Percentiles rank a stretch among this genome's conserved stretches.
phyloP scores from a whole-genome alignment of 2,329 filamentous ascomycete species.

The Ambrosiella beaveri region DNA sequence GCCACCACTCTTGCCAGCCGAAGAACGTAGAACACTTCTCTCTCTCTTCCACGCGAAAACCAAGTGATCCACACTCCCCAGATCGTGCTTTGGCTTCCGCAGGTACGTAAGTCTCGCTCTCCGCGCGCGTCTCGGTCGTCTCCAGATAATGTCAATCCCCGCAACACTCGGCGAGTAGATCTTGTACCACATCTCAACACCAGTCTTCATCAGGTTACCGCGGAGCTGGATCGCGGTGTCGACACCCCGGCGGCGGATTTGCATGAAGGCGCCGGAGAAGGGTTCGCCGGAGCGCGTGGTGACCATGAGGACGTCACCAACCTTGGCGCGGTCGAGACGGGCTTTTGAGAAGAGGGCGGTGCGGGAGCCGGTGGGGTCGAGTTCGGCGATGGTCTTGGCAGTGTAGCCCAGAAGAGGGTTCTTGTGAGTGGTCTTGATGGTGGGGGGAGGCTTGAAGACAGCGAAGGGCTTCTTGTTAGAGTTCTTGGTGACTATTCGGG shows the following conservation, averaged over 20 bases:
- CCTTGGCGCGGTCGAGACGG: constrained; percentile 62
- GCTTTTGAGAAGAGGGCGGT: constrained; percentile 61
- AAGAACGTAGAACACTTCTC: constrained; percentile 22
- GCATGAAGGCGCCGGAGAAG: constrained; percentile 75
- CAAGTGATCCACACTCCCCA: constrained; percentile 68
- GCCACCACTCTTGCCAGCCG: constrained; percentile 9
- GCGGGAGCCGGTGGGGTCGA: constrained; percentile 75
- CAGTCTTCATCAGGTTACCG: constrained; percentile 69
- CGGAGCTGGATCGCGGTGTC: constrained; percentile 79
- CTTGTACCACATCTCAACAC: constrained; percentile 97
- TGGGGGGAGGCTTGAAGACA: constrained; percentile 13
- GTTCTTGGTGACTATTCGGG: constrained; percentile 8
- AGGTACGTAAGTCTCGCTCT: constrained; percentile 82
- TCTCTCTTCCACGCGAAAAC: constrained; percentile 39
- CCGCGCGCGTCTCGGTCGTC: constrained; percentile 66
- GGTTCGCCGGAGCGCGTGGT: constrained; percentile 67
- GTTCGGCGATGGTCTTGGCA: constrained; percentile 47
- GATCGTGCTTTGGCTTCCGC: constrained; percentile 73
- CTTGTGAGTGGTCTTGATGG: constrained; percentile 22
- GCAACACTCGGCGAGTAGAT: constrained; percentile 78
- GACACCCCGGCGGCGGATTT: constrained; percentile 70
- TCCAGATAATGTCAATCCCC: constrained; percentile 85
- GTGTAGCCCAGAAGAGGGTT: constrained; percentile 54
- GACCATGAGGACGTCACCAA: constrained; percentile 83
- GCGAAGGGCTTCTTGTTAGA: constrained; percentile 15